Evolutionary conservation across 345 rosid genomes (phyloP), one percentile per base, ranked within the genome.

Genomic region (Citrus inodora): DNA sequence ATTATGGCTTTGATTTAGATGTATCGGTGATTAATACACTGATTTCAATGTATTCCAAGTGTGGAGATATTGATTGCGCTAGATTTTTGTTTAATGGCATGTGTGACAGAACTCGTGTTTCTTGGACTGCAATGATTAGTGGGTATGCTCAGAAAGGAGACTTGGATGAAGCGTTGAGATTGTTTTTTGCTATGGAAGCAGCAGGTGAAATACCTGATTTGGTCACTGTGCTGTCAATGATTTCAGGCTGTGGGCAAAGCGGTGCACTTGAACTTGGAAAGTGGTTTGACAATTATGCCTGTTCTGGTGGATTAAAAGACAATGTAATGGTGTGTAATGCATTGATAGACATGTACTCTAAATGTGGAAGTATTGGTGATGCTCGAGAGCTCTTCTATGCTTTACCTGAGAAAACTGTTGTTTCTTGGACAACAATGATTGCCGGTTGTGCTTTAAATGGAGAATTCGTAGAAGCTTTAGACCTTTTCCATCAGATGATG

Each of bases 41-140:
- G 25, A 83, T 90, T 78, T 91, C 90, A 33, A 87, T 88, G 93
- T 92, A 88, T 83, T 92, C 89, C 56, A 90, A 84, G 76, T 87
- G 90, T 17, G 88, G 83, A 37, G 87, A 84, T 73, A 48, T 76
- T 76, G 27, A 79, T 66, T 85, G 86, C 14, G 94, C 92, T 0
- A 87, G 92, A 80, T 67, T 76, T 67, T 79, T 92, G 58, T 91
- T 92, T 73, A 90, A 92, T 80, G 30, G 66, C 64, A 83, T 88
- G 89, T 25, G 74, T 42, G 35, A 61, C 51, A 84, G 84, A 82
- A 85, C 90, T 78, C 70, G 85, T 81, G 93, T 92, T 83, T 87
- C 98, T 9, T 94, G 98, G 98, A 91, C 90, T 80, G 95, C 90
- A 11, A 89, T 94, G 87, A 90, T 94, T 70, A 84, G 89, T 62